These are phyloP conservation scores for Tephrocybe sp. DNA, from an alignment of 768 basidiomycete genomes.

Conservation along the genomic window DNA sequence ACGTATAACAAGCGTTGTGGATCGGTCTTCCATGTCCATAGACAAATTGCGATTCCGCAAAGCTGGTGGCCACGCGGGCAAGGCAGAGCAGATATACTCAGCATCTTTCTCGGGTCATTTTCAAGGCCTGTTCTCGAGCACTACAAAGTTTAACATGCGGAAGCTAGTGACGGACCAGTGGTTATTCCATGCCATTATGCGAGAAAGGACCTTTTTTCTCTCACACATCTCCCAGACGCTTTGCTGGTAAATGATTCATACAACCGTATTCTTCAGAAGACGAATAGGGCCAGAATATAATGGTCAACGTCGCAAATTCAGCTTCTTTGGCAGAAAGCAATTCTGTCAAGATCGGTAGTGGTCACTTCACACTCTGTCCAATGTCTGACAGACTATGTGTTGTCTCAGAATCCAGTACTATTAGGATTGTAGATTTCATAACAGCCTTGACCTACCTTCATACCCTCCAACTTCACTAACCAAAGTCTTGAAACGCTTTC, in stretches of 20 bases:
- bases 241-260: not conserved
- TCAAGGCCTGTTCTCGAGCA: not conserved
- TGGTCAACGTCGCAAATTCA: not conserved
- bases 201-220: not conserved
- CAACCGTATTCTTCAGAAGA: not conserved
- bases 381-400: no score
- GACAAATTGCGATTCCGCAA: not conserved
- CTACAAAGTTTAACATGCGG: not conserved
- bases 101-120: not conserved
- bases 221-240: no score
- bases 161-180: not conserved
- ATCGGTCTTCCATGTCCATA: not conserved
- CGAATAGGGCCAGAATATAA: not conserved
- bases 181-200: not conserved
- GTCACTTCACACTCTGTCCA: no score
- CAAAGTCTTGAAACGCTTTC: no score
- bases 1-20: not conserved
- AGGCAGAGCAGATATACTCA: not conserved
- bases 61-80: not conserved
- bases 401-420: no score
- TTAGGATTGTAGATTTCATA: no score
- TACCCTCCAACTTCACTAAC: no score
- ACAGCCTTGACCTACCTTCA: no score
- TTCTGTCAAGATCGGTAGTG: no score
- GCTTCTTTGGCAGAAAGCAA: no score